Evolutionary conservation across 768 basidiomycete genomes (phyloP).

Genomic region (Rhizopogon vesiculosus): DNA sequence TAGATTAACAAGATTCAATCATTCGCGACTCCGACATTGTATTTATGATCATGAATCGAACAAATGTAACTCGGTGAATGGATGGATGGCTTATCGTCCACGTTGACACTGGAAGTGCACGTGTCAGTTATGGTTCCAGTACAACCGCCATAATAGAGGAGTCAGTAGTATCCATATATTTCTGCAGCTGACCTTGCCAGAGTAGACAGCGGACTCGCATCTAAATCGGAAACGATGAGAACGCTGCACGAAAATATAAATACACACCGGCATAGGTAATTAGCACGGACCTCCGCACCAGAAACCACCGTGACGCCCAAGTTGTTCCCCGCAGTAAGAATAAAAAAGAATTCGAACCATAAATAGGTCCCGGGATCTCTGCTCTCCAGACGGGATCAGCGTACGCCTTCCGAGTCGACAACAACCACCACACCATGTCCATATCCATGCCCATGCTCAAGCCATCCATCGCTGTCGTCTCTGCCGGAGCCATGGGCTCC

Average conservation of each 20-base stretch:
- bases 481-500: constrained; percentile 57
- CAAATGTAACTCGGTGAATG: no score
- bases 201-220: not conserved
- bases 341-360: not conserved
- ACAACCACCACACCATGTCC: not conserved
- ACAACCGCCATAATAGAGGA: no score
- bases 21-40: no score
- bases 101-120: no score
- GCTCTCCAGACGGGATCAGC: not conserved
- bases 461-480: constrained; percentile 39
- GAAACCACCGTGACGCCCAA: not conserved
- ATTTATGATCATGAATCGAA: no score
- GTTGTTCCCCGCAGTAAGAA: not conserved
- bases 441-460: constrained; percentile 6
- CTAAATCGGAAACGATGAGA: not conserved
- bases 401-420: not conserved
- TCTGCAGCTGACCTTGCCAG: not conserved
- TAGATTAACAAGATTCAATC: no score
- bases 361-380: not conserved
- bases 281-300: not conserved
- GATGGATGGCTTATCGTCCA: no score
- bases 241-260: not conserved
- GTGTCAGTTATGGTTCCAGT: no score
- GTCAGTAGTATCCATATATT: not conserved
- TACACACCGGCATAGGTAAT: not conserved